A percentile compares a stretch with the other conserved stretches of the same genome.
Evolutionary conservation across 2,329 filamentous ascomycete species (phyloP).

Genomic region (Trichoderma hamatum): DNA sequence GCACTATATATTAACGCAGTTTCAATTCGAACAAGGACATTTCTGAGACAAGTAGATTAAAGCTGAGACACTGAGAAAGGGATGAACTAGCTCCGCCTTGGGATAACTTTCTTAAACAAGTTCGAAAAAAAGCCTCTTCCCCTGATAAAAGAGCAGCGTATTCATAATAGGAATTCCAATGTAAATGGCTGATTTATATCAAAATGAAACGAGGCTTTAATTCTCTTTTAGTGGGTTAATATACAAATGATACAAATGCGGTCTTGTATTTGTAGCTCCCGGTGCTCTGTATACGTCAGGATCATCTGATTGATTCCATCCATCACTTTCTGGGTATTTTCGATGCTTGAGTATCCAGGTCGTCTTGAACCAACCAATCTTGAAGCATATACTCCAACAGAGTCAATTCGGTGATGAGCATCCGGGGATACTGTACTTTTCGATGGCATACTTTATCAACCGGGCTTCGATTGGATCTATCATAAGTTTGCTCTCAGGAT

Average conservation of each 20-base stretch:
- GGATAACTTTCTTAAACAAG: not conserved
- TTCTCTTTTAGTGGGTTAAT: fast-evolving
- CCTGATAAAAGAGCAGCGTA: not conserved
- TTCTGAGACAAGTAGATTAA: not conserved
- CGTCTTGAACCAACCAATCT: not conserved
- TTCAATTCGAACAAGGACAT: not conserved
- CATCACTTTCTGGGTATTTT: too few relatives aligned
- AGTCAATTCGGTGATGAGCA: too few relatives aligned
- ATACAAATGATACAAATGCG: not conserved
- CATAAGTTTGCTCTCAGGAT: not conserved
- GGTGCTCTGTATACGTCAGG: not conserved
- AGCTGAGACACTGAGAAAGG: not conserved
- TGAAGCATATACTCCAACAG: too few relatives aligned
- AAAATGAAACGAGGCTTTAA: not conserved
- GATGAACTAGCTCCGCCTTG: not conserved
- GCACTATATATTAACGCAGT: not conserved
- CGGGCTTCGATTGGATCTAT: not conserved
- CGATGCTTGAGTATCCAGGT: not conserved
- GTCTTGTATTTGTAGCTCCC: not conserved
- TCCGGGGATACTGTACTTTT: not conserved
- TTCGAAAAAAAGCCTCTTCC: not conserved
- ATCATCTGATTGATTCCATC: too few relatives aligned
- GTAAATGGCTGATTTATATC: not conserved
- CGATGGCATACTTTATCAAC: not conserved
- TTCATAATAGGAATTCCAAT: too few relatives aligned